Conservation (phyloP, 805 yeast species). For the Hanseniaspora taiwanica region DNA sequence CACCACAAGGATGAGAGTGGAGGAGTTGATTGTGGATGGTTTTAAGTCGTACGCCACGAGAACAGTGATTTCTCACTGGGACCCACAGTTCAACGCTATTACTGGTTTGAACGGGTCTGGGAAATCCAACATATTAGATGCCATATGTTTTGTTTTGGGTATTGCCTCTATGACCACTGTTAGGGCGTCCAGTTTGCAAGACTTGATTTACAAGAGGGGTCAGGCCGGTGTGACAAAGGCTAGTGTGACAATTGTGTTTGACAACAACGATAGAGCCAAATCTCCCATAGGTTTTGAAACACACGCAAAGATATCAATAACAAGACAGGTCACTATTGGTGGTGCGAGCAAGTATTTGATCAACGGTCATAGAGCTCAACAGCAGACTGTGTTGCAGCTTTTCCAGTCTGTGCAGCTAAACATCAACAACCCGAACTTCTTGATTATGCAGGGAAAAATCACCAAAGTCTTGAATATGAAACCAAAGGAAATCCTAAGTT, state of each 20-base stretch:
- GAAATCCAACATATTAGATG: conserved; percentile 89
- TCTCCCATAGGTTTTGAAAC: conserved; percentile 84
- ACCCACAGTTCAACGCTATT: conserved; percentile 89
- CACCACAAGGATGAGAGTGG: conserved; percentile 57
- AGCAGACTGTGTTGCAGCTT: conserved; percentile 75
- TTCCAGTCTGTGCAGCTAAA: conserved; percentile 93
- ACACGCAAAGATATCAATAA: conserved; percentile 68
- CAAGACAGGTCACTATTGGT: conserved; percentile 82
- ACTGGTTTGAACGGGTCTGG: conserved; percentile 98
- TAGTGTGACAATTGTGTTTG: conserved; percentile 89
- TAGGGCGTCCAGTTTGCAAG: conserved; percentile 86
- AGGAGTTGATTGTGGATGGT: conserved; percentile 92
- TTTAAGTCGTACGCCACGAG: conserved; percentile 95
- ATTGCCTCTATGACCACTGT: conserved; percentile 91
- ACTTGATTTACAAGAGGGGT: conserved; percentile 89
- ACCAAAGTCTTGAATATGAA: conserved; percentile 96
- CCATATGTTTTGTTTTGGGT: conserved; percentile 96
- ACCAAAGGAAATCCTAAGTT: conserved; percentile 74
- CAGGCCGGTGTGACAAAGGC: conserved; percentile 98
- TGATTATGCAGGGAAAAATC: conserved; percentile 97
- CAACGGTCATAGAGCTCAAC: conserved; percentile 94
- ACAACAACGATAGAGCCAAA: conserved; percentile 59
- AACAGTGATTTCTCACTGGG: conserved; percentile 94
- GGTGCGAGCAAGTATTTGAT: conserved; percentile 86
- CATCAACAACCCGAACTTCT: conserved; percentile 91